A percentile compares a stretch with the other conserved stretches of the same genome.
Evolutionary conservation across 176 grass and related monocot genomes (phyloP).

Genomic region (Eragrostis curvula): DNA sequence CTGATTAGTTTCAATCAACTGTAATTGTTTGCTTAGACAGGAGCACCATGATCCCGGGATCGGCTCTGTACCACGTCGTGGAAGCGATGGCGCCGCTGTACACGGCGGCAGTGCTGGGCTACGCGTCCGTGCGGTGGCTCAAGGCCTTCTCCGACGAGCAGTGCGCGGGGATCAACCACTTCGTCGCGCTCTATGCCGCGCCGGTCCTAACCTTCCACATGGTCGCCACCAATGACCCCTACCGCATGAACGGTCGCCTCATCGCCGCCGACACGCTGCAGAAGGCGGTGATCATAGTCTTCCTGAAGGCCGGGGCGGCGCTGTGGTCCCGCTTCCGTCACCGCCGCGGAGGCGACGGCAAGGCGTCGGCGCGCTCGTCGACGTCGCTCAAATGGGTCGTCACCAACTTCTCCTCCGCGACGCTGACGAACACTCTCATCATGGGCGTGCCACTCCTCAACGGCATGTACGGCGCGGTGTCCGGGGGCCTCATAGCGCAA

Average conservation of each 20-base stretch:
- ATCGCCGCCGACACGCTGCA: slow-evolving; percentile 82
- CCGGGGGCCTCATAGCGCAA: slow-evolving; percentile 67
- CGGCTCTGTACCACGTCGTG: slow-evolving; percentile 61
- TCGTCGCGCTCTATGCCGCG: slow-evolving; percentile 73
- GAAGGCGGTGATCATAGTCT: slow-evolving; percentile 61
- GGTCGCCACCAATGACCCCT: slow-evolving; percentile 80
- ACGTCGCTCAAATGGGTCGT: slow-evolving; percentile 66
- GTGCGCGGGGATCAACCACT: slow-evolving; percentile 92
- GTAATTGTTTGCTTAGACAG: too few relatives aligned
- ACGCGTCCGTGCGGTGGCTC: slow-evolving; percentile 63
- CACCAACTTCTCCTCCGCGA: slow-evolving; percentile 80
- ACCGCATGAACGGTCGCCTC: slow-evolving; percentile 70
- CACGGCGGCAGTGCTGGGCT: slow-evolving; percentile 72
- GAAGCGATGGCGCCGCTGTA: slow-evolving; percentile 93
- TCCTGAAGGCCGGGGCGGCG: slow-evolving; percentile 59
- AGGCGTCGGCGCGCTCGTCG: too few relatives aligned
- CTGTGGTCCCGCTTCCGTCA: slow-evolving; percentile 33
- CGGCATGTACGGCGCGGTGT: slow-evolving; percentile 74
- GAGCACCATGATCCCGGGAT: slow-evolving; percentile 42
- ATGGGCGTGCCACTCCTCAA: slow-evolving; percentile 88
- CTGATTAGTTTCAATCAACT: too few relatives aligned
- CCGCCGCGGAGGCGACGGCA: not conserved
- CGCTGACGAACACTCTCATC: slow-evolving; percentile 92
- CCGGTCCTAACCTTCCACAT: slow-evolving; percentile 81
- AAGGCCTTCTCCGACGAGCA: slow-evolving; percentile 68